Evolutionary conservation across 495 filamentous ascomycete species (phyloP).

Genomic region (Lophiotrema nucula): DNA sequence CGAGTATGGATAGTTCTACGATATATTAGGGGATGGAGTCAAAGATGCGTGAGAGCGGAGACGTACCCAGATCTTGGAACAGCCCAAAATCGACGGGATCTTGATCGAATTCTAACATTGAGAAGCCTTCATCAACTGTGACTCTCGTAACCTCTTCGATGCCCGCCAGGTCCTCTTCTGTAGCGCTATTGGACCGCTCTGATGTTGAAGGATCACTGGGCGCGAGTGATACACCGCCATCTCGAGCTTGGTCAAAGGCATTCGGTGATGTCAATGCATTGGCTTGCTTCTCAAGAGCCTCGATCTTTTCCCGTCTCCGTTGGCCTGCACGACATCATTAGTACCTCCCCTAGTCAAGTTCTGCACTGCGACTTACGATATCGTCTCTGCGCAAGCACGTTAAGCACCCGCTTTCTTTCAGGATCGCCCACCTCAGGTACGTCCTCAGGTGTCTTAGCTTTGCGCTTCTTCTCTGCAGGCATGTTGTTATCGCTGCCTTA

Average conservation of each 20-base stretch:
- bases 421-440: constrained; percentile 33
- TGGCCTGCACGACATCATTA: too few species aligned
- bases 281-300: constrained; percentile 24
- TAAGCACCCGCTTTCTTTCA: constrained; percentile 51
- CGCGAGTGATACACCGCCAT: constrained; percentile 1
- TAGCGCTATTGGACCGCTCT: background rate
- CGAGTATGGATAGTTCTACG: background rate
- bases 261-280: constrained; percentile 1
- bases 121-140: background rate
- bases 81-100: constrained; percentile 13
- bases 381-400: constrained; percentile 51
- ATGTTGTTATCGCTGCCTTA: constrained; percentile 11
- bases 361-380: constrained; percentile 53
- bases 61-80: constrained; percentile 17
- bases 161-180: background rate
- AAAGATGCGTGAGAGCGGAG: background rate
- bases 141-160: constrained; percentile 13
- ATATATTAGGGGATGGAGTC: background rate
- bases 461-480: constrained; percentile 16
- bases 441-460: constrained; percentile 5
- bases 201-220: background rate
- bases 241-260: background rate
- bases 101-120: constrained; percentile 11
- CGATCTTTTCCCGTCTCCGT: constrained; percentile 28
- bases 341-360: too few species aligned